phyloP scores from a whole-genome alignment of 2,329 filamentous ascomycete genomes.

The Scedosporium aurantiacum region DNA sequence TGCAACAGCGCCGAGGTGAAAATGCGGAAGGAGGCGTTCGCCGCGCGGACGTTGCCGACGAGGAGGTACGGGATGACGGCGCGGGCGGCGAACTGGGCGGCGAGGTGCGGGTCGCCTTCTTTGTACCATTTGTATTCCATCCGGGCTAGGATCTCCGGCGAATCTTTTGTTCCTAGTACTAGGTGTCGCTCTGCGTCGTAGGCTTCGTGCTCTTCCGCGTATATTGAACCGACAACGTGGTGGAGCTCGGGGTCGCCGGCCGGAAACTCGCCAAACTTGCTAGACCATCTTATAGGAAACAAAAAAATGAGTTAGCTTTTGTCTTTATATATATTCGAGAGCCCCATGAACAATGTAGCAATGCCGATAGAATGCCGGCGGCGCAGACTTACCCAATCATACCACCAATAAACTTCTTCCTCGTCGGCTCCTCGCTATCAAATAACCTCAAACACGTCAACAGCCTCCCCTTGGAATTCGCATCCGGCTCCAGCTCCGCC shows the following conservation, averaged over 20 bases:
- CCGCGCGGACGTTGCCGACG: conserved; percentile 79
- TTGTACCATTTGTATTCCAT: conserved; percentile 94
- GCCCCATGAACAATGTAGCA: not conserved
- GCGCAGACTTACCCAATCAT: conserved; percentile 54
- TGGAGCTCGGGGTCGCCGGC: conserved; percentile 91
- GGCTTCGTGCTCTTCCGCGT: conserved; percentile 83
- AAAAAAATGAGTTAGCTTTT: conserved; percentile 5
- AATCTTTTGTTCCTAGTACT: conserved; percentile 78
- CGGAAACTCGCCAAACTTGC: conserved; percentile 74
- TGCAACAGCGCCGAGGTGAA: conserved; percentile 30
- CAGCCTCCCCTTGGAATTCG: conserved; percentile 62
- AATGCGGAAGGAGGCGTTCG: conserved; percentile 68
- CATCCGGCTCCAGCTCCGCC: conserved; percentile 66
- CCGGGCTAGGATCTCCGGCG: conserved; percentile 64
- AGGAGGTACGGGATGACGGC: conserved; percentile 86
- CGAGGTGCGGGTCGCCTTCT: conserved; percentile 77
- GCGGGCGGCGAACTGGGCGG: conserved; percentile 74
- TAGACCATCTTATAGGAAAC: conserved; percentile 54
- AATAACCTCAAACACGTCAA: conserved; percentile 74
- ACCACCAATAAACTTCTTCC: conserved; percentile 85
- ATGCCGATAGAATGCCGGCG: not conserved
- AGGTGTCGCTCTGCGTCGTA: conserved; percentile 93
- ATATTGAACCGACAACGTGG: conserved; percentile 78
- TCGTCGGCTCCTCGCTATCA: conserved; percentile 69
- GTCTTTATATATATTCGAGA: not conserved